Percentiles rank a stretch among this genome's conserved stretches.
Conservation (phyloP, 306 rosid species). For the Erythrophleum fordii region DNA sequence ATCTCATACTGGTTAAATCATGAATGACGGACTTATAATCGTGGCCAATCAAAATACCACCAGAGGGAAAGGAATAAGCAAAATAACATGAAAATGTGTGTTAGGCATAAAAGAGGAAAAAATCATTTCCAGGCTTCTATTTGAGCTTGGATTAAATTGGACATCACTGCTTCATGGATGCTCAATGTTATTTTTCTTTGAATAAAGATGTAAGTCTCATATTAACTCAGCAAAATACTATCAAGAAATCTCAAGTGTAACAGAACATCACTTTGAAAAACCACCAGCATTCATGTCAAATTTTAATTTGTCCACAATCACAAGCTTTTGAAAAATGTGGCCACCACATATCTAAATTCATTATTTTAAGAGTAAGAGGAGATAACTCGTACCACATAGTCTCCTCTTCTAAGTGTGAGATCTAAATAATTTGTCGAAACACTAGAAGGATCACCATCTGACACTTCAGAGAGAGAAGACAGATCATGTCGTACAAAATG, state of each 20-base stretch:
- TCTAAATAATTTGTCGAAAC: slow-evolving; percentile 53
- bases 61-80: neutral
- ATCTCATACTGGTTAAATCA: slow-evolving; percentile 8
- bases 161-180: neutral
- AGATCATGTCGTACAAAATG: slow-evolving; percentile 60
- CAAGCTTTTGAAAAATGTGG: neutral
- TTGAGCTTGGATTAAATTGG: neutral
- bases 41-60: slow-evolving; percentile 12
- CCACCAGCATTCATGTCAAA: neutral
- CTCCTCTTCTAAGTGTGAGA: slow-evolving; percentile 73
- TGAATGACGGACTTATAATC: slow-evolving; percentile 1
- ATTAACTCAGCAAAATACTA: neutral
- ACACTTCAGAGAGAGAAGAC: slow-evolving; percentile 41
- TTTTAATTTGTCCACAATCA: neutral
- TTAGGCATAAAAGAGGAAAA: neutral
- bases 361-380: slow-evolving; percentile 1
- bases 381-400: slow-evolving; percentile 73
- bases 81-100: neutral
- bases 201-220: neutral
- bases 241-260: neutral
- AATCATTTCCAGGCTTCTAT: neutral
- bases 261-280: neutral
- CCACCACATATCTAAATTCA: slow-evolving; percentile 26
- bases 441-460: slow-evolving; percentile 44
- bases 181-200: neutral